phyloP scores from a whole-genome alignment of 345 rosid species.

The Salix koriyanagi region DNA sequence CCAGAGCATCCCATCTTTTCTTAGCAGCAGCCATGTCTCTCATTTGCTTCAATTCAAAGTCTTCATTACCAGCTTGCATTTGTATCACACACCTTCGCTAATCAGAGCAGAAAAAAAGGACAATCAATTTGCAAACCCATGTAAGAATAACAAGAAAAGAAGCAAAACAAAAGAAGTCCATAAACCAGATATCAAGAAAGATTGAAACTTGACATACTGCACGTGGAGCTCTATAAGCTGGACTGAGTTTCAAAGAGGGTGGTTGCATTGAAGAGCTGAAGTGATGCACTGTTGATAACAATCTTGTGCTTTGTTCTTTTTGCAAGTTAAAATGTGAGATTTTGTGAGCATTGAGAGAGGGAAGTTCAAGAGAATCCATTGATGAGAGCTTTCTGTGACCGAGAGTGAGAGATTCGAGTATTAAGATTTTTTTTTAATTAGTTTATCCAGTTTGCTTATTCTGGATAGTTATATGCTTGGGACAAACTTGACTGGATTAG shows the following conservation, averaged over 20 bases:
- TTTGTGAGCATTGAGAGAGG: slow-evolving; percentile 26
- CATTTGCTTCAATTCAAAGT: slow-evolving; percentile 77
- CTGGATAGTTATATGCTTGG: background rate
- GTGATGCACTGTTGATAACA: slow-evolving; percentile 11
- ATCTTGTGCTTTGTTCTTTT: slow-evolving; percentile 6
- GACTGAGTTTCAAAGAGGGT: slow-evolving; percentile 14
- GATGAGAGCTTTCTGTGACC: background rate
- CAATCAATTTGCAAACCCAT: background rate
- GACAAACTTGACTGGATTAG: background rate
- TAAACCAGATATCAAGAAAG: slow-evolving; percentile 7
- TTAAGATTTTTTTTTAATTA: background rate
- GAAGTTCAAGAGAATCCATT: slow-evolving; percentile 47
- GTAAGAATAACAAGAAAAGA: background rate
- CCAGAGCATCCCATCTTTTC: slow-evolving; percentile 95
- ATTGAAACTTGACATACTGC: slow-evolving; percentile 19
- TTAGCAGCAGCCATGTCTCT: slow-evolving; percentile 88
- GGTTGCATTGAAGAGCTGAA: slow-evolving; percentile 17
- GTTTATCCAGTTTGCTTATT: background rate
- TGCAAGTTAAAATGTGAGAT: slow-evolving; percentile 10
- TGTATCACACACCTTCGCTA: slow-evolving; percentile 41
- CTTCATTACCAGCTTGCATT: slow-evolving; percentile 67
- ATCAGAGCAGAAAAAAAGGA: slow-evolving; percentile 7
- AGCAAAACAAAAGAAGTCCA: slow-evolving; percentile 6
- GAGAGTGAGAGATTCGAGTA: background rate
- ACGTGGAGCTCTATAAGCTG: slow-evolving; percentile 12